Evolutionary conservation across 2,329 filamentous ascomycete species (phyloP), one percentile per base, ranked within the genome.

Genomic region (Sclerotinia spermophila): DNA sequence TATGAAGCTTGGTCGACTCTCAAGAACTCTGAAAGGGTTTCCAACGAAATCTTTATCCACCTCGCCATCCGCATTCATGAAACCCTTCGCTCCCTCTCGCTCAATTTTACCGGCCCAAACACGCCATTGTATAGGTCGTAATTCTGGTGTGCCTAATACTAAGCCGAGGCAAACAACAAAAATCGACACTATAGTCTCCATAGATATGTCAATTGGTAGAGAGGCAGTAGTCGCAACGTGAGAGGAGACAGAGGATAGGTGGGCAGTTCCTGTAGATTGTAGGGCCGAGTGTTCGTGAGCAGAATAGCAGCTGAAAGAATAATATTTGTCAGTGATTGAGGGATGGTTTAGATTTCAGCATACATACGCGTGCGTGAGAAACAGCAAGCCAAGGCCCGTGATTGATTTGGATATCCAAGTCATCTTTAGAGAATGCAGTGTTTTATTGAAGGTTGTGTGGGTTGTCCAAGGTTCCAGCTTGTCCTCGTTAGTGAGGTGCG

Each of bases 271-370:
- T 75, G 85, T 84, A 70, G 90, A 87, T 76, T 90, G 88, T 65
- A 97, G 87, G 33, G 89, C 85, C 10, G 93, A 91, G 82, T 97
- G 92, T 83, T 99, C 96, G 81, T 97, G 92, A 61, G 94, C 94
- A 67, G 96, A 99, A 82, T 98, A 99, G 82, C 94, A 96, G 74
- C 96, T 99, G 79, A 66, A 66, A n/a, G 35, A 59, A 61, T 59
- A n/a, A 38, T 48, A 40, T 55, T 45, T 30, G 38, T 67, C 53
- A 67, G 59, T 42, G 38, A 35, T 58, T 56, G 38, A 27, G 33
- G 48, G 5, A 40, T 71, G 59, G 15, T 62, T 69, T 60, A 42
- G 53, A 60, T 51, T 33, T 59, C 15, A 58, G 48, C 17, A 51
- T 55, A 68, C 92, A 81, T 89, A 97, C 95, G 94, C 92, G 82